These are phyloP conservation scores for Penicillium brevicompactum DNA, from an alignment of 2,329 filamentous ascomycete genomes.

Conservation along the genomic window DNA sequence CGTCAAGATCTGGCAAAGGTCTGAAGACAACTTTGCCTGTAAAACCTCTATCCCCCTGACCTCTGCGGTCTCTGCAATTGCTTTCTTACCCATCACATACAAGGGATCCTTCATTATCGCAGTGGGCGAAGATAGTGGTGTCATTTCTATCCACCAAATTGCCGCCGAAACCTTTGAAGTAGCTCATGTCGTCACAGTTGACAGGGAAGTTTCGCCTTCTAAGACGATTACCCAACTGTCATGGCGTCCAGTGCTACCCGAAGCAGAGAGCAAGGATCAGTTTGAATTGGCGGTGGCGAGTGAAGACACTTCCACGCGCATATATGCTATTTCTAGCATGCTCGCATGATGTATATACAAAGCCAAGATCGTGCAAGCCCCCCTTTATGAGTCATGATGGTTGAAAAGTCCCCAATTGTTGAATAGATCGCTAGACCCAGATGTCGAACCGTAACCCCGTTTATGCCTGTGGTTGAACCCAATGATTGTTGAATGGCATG, in stretches of 20 bases:
- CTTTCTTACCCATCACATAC: slow-evolving; percentile 55
- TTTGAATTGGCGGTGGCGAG: slow-evolving; percentile 49
- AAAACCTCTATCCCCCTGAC: slow-evolving; percentile 57
- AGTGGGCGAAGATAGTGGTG: slow-evolving; percentile 51
- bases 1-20: slow-evolving; percentile 69
- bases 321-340: slow-evolving; percentile 41
- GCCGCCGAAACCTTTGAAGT: slow-evolving; percentile 32
- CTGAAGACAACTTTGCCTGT: slow-evolving; percentile 52
- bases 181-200: slow-evolving; percentile 34
- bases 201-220: slow-evolving; percentile 55
- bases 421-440: slow-evolving; percentile 27
- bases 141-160: slow-evolving; percentile 46
- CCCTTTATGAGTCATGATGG: slow-evolving; percentile 21
- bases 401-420: slow-evolving; percentile 32
- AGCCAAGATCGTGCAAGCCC: slow-evolving; percentile 6
- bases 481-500: slow-evolving; percentile 29
- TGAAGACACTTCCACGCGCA: slow-evolving; percentile 47
- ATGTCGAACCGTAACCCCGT: slow-evolving; percentile 20
- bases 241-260: slow-evolving; percentile 60
- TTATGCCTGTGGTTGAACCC: slow-evolving; percentile 32
- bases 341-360: slow-evolving; percentile 26
- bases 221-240: slow-evolving; percentile 68
- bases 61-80: slow-evolving; percentile 70
- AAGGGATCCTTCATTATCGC: slow-evolving; percentile 43
- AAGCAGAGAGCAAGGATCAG: slow-evolving; percentile 11